Percentiles rank a stretch among this genome's conserved stretches.
Evolutionary conservation across 805 yeast species (phyloP).

Genomic region (Nematodospora valgi): DNA sequence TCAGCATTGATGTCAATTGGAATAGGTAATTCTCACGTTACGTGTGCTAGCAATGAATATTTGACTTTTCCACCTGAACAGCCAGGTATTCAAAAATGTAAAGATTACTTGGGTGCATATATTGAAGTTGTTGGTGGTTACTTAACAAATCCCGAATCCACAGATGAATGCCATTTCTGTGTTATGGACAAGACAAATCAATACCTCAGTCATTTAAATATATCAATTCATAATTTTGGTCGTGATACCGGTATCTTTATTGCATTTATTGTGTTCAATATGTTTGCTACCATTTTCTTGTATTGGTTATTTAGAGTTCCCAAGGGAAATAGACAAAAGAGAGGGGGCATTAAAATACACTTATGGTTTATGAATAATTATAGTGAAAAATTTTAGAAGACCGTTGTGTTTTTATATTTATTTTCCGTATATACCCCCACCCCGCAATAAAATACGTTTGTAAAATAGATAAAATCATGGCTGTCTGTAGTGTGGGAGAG

Average conservation of each 20-base stretch:
- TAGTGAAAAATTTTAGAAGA: constrained; percentile 1
- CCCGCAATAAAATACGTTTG: no score
- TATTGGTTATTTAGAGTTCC: constrained; percentile 45
- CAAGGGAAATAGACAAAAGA: constrained; percentile 21
- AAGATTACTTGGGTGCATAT: constrained; percentile 21
- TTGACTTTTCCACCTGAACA: constrained; percentile 18
- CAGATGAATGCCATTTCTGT: constrained; percentile 23
- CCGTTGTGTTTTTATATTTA: no score
- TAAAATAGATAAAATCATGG: constrained; percentile 1
- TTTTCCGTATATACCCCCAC: no score
- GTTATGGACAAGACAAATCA: constrained; percentile 22
- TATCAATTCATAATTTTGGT: constrained; percentile 19
- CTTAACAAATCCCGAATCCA: constrained; percentile 14
- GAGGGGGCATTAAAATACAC: constrained; percentile 1
- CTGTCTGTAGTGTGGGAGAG: neutral
- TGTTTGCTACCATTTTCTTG: constrained; percentile 22
- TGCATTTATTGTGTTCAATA: constrained; percentile 24
- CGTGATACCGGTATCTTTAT: constrained; percentile 28
- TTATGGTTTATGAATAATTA: neutral
- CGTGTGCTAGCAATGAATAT: constrained; percentile 22
- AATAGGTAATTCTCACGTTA: constrained; percentile 24
- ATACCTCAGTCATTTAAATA: constrained; percentile 21
- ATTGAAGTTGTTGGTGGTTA: constrained; percentile 22
- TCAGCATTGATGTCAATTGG: constrained; percentile 27
- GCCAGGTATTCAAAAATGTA: constrained; percentile 25